phyloP scores from a whole-genome alignment of 805 yeast species.

The Priceomyces haplophilus region DNA sequence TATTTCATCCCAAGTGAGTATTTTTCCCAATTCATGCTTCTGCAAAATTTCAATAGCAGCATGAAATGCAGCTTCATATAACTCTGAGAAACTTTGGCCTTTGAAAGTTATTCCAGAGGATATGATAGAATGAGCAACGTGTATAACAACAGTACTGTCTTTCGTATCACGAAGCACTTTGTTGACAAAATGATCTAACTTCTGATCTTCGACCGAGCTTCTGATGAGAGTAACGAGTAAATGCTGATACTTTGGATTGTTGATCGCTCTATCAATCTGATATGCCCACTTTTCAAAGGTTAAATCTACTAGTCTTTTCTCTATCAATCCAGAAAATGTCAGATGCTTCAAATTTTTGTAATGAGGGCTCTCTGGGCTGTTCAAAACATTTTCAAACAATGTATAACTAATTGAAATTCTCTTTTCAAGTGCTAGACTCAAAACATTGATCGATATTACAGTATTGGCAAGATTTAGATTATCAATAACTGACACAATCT shows the following conservation, averaged over 20 bases:
- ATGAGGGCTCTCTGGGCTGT: not conserved
- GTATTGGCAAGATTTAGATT: not conserved
- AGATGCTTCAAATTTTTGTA: not conserved
- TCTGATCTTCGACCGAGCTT: constrained; percentile 12
- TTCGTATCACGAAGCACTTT: constrained; percentile 4
- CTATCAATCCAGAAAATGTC: constrained; percentile 9
- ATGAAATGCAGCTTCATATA: not conserved
- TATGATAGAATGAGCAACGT: constrained; percentile 18
- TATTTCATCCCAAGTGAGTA: constrained; percentile 11
- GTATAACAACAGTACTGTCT: constrained; percentile 16
- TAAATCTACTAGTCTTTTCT: constrained; percentile 9
- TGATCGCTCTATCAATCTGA: constrained; percentile 8
- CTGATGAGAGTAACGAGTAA: constrained; percentile 9
- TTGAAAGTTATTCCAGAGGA: constrained; percentile 1
- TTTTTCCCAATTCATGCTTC: constrained; percentile 2
- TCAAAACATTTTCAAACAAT: not conserved
- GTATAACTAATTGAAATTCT: not conserved
- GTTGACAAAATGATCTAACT: constrained; percentile 8
- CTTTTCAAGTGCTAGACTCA: not conserved
- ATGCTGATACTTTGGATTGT: constrained; percentile 8
- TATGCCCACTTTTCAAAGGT: constrained; percentile 5
- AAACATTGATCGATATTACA: constrained; percentile 1
- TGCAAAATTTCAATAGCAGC: constrained; percentile 4
- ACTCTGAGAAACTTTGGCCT: not conserved
- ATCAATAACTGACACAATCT: constrained; percentile 14